A percentile compares a stretch with the other conserved stretches of the same genome.
phyloP scores from a whole-genome alignment of 2,329 filamentous ascomycete species.

The Myriosclerotinia curreyana region DNA sequence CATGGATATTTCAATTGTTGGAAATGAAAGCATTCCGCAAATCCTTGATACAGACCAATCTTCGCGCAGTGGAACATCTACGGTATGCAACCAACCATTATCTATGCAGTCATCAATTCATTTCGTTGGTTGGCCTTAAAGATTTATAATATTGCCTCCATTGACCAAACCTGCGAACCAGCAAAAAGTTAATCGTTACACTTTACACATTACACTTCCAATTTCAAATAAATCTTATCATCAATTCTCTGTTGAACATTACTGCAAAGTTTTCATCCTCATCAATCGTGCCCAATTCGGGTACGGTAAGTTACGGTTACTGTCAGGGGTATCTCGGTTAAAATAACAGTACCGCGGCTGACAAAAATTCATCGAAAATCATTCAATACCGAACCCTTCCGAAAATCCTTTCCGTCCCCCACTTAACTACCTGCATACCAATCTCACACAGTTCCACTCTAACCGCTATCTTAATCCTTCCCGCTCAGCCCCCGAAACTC shows the following conservation, averaged over 20 bases:
- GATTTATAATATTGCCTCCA: no score
- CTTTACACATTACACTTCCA: no score
- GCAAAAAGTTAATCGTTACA: no score
- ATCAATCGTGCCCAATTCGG: background rate
- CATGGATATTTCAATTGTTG: background rate
- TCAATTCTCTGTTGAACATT: background rate
- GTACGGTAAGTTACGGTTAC: background rate
- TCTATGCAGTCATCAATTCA: background rate
- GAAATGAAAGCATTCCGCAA: background rate
- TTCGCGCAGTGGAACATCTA: background rate
- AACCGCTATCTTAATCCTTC: background rate
- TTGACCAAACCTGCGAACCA: no score
- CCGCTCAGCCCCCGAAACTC: background rate
- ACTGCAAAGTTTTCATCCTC: background rate
- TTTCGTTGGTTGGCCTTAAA: no score
- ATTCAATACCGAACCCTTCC: background rate
- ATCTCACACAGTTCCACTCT: background rate
- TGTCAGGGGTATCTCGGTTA: constrained; percentile 1
- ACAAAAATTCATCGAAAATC: background rate
- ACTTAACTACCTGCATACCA: background rate
- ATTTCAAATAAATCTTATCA: background rate
- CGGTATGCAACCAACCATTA: background rate
- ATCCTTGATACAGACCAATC: background rate
- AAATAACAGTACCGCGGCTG: background rate
- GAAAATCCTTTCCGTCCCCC: background rate